A percentile compares a stretch with the other conserved stretches of the same genome.
Evolutionary conservation across 1,284 basidiomycete genomes (phyloP).

Genomic region (Cutaneotrichosporon curvatum): DNA sequence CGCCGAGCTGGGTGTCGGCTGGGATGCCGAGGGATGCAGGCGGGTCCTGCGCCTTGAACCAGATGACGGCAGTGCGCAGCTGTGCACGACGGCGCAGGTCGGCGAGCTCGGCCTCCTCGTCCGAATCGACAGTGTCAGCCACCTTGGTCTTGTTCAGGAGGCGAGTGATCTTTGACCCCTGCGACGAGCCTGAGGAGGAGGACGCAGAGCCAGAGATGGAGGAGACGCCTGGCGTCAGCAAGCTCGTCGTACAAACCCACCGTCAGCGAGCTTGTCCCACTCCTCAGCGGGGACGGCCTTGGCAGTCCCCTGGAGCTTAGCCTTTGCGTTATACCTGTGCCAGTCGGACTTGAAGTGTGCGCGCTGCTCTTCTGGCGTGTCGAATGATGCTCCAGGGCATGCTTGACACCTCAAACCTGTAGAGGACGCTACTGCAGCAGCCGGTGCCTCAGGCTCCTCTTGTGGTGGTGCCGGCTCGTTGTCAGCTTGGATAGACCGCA

Average conservation of each 20-base stretch:
- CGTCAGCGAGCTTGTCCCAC: slow-evolving; percentile 70
- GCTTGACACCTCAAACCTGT: slow-evolving; percentile 59
- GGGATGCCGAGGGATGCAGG: slow-evolving; percentile 41
- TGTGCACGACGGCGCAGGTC: slow-evolving; percentile 43
- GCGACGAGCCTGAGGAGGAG: slow-evolving; percentile 53
- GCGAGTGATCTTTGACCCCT: slow-evolving; percentile 50
- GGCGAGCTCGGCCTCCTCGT: slow-evolving; percentile 42
- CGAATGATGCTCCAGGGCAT: slow-evolving; percentile 64
- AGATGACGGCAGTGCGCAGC: slow-evolving; percentile 69
- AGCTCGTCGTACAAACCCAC: slow-evolving; percentile 48
- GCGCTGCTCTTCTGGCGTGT: slow-evolving; percentile 72
- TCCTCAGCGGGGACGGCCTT: slow-evolving; percentile 60
- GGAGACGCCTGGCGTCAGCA: slow-evolving; percentile 57
- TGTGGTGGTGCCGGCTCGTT: background rate
- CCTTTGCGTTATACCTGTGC: slow-evolving; percentile 96
- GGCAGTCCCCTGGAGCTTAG: slow-evolving; percentile 55
- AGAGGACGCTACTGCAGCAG: slow-evolving; percentile 16
- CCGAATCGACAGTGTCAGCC: slow-evolving; percentile 23
- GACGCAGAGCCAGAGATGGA: slow-evolving; percentile 84
- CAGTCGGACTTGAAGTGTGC: slow-evolving; percentile 89
- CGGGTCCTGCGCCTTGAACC: slow-evolving; percentile 66
- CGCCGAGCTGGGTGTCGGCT: slow-evolving; percentile 71
- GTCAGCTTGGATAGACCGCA: slow-evolving; percentile 48
- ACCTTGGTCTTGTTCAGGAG: slow-evolving; percentile 55
- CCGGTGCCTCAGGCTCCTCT: background rate